These are phyloP conservation scores for Epichloe sp. DNA, from an alignment of 2,329 filamentous ascomycete species.

Conservation along the genomic window DNA sequence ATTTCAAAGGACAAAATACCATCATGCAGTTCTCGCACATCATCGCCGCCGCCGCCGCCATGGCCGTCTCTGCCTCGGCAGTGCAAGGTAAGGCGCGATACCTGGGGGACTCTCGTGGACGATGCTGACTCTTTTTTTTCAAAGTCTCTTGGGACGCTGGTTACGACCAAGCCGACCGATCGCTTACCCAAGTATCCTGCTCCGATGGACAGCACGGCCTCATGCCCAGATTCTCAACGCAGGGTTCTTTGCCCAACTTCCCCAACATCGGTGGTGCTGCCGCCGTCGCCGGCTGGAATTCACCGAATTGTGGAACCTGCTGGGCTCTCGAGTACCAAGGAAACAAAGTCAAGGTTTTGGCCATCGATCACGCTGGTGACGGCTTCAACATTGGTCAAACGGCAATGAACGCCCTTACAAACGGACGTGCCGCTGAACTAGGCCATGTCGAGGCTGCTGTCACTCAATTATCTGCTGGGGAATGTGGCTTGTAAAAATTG, in stretches of 20 bases:
- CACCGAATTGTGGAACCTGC: constrained; percentile 43
- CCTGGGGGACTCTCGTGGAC: not conserved
- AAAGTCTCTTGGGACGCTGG: constrained; percentile 57
- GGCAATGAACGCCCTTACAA: constrained; percentile 44
- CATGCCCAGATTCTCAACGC: constrained; percentile 46
- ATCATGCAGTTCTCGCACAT: constrained; percentile 32
- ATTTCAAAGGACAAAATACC: not conserved
- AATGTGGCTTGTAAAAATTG: constrained; percentile 27
- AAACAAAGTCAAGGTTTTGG: constrained; percentile 39
- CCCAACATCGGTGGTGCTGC: constrained; percentile 43
- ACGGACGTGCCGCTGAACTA: constrained; percentile 28
- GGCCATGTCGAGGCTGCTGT: constrained; percentile 23
- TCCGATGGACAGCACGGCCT: constrained; percentile 56
- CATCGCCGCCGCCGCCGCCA: constrained; percentile 22
- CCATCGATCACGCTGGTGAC: constrained; percentile 35
- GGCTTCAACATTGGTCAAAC: constrained; percentile 43
- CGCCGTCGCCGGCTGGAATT: constrained; percentile 43
- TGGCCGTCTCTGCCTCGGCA: constrained; percentile 21
- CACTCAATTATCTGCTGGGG: constrained; percentile 26
- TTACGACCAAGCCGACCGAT: constrained; percentile 49
- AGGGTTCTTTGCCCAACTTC: constrained; percentile 37
- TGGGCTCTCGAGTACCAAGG: constrained; percentile 40
- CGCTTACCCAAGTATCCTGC: constrained; percentile 48
- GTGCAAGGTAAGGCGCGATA: not conserved
- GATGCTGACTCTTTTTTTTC: not conserved